These are phyloP conservation scores for Backusella psychrophila DNA, from an alignment of 192 early-diverging fungal species.

Conservation along the genomic window DNA sequence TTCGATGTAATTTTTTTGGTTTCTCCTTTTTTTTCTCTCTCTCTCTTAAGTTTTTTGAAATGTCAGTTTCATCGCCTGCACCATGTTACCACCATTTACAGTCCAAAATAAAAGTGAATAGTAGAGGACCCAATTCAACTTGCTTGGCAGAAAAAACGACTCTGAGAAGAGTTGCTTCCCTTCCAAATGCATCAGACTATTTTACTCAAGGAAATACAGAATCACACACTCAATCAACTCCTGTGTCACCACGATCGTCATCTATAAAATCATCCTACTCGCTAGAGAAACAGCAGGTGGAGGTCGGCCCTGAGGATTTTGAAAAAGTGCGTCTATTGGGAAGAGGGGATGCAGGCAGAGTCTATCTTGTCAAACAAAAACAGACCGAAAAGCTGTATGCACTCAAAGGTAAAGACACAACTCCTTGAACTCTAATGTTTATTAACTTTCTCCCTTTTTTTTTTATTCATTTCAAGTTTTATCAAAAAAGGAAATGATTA, in stretches of 20 bases:
- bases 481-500: constrained; percentile 94
- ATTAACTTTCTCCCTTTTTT: background rate
- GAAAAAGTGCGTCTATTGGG: constrained; percentile 27
- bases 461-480: constrained; percentile 45
- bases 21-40: background rate
- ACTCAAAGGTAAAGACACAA: constrained; percentile 19
- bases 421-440: background rate
- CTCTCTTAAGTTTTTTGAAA: background rate
- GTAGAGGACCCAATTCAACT: background rate
- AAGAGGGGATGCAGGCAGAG: constrained; percentile 26
- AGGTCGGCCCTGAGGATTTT: constrained; percentile 15
- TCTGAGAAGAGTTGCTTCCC: background rate
- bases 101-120: background rate
- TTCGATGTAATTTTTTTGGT: background rate
- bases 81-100: constrained; percentile 16
- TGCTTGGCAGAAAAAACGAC: background rate
- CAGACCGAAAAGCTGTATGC: constrained; percentile 23
- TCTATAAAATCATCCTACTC: constrained; percentile 14
- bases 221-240: background rate
- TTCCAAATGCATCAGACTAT: background rate
- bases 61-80: constrained; percentile 15
- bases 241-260: background rate
- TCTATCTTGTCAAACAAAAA: constrained; percentile 28
- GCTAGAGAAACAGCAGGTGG: constrained; percentile 2
- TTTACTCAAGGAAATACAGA: background rate